phyloP scores from a whole-genome alignment of 176 grass and related monocot genomes.

The Oryza officinalis region DNA sequence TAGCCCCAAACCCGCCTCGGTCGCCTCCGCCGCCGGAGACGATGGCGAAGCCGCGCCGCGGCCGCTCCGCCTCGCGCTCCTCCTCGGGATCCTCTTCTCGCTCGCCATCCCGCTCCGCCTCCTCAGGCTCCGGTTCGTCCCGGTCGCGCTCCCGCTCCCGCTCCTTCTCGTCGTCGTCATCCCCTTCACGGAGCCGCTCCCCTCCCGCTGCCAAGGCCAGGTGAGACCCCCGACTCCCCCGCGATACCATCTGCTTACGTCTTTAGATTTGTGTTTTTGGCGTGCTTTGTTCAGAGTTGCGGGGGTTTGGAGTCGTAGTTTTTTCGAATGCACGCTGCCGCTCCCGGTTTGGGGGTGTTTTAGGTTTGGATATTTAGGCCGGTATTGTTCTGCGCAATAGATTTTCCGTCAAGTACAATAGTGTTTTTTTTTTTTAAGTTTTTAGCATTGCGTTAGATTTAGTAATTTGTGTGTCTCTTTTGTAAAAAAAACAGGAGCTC shows the following conservation, averaged over 20 bases:
- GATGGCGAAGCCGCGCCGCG: constrained; percentile 90
- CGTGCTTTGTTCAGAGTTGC: neutral
- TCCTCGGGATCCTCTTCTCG: constrained; percentile 73
- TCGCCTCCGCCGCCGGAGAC: constrained; percentile 30
- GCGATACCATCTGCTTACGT: neutral
- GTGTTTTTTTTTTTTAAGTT: neutral
- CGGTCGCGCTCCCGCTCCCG: constrained; percentile 46
- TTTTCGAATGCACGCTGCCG: neutral
- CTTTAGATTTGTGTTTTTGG: neutral
- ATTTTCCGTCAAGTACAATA: neutral
- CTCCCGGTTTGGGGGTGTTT: neutral
- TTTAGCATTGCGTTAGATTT: neutral
- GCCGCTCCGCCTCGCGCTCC: constrained; percentile 59
- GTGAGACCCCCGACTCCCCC: neutral
- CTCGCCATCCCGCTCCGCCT: constrained; percentile 58
- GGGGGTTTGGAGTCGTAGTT: neutral
- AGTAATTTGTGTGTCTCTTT: neutral
- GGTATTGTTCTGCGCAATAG: neutral
- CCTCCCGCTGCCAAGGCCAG: constrained; percentile 68
- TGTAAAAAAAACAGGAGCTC: too few species aligned
- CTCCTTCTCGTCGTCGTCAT: constrained; percentile 59
- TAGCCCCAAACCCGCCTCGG: constrained; percentile 13
- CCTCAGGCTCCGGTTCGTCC: constrained; percentile 52
- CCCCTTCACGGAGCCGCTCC: constrained; percentile 80
- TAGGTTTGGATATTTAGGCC: neutral